Base-by-base conservation (phyloP, 768 basidiomycete genomes). In the Pleurotus sapidus region DNA sequence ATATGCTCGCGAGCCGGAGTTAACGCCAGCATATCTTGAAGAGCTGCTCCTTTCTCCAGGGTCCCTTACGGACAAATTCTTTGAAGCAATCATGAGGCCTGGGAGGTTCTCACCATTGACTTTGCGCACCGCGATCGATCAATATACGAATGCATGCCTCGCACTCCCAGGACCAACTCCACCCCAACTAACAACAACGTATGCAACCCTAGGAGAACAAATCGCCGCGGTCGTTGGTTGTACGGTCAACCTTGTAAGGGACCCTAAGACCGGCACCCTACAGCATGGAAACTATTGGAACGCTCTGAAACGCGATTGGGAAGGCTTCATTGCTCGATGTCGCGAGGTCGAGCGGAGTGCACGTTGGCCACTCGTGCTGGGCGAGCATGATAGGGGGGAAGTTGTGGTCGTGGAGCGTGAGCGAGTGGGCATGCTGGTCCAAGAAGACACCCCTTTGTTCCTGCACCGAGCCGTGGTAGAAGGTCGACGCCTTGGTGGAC, bases 261-360 rank as follows among this genome's bases (percentile, higher is more conserved):
- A 91, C 65, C 78, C 87, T 0, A 84, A 88, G 59, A 94, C 91
- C 2, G 94, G 94, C 14, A 88, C 87, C 38, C 78, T 84, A 46
- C 86, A 89, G 61, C 79, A 93, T 65, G 83, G 84, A 46, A 87
- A 85, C 45, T 94, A 93, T 67, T 89, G 91, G 85, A 88, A 83
- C 63, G 86, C 88, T 0, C 71, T 97, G 63, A 95, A 92, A 69
- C 76, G 91, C 46, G 95, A 98, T 64, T 98, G 96, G 95, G 91
- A 98, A 66, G 94, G 95, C 3, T 95, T 98, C 65, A 86, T 95
- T 59, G 89, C 95, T 6, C 82, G 92, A 57, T 95, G 93, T 65
- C 84, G 90, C 54, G 93, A 94, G 61, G 78, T 95, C n/a, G 95
- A 97, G 72, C 87, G 91, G 43, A 85, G 84, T 59, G 89, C 88